phyloP scores from a whole-genome alignment of 2,329 filamentous ascomycete species.

The Diplodia sapinea region DNA sequence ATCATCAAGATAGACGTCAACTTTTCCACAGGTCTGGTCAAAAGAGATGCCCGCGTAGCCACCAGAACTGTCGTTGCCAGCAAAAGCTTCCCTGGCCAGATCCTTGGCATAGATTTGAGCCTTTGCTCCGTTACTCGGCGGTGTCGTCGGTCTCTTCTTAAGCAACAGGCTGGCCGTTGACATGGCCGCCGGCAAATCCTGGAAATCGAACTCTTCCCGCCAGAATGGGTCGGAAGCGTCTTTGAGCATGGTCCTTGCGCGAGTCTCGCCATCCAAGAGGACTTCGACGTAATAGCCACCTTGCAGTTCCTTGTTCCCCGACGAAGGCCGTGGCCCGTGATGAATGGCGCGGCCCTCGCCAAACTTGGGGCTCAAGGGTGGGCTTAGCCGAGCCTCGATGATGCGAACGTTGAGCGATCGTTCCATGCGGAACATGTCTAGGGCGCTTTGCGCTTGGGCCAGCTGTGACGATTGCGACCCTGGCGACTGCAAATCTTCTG shows the following conservation, averaged over 20 bases:
- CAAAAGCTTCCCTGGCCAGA: slow-evolving; percentile 42
- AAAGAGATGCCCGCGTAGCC: slow-evolving; percentile 55
- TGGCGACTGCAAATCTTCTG: slow-evolving; percentile 43
- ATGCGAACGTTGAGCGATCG: slow-evolving; percentile 64
- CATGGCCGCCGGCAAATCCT: slow-evolving; percentile 71
- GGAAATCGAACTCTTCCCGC: slow-evolving; percentile 80
- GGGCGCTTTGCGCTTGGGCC: slow-evolving; percentile 45
- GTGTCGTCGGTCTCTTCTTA: slow-evolving; percentile 61
- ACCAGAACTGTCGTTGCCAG: slow-evolving; percentile 41
- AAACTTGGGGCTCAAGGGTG: slow-evolving; percentile 47
- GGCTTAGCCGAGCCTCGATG: slow-evolving; percentile 64
- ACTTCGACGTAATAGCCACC: slow-evolving; percentile 82
- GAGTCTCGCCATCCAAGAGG: slow-evolving; percentile 77
- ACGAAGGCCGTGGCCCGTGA: slow-evolving; percentile 39
- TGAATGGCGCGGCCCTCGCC: slow-evolving; percentile 32
- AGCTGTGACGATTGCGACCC: slow-evolving; percentile 41
- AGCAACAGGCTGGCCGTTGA: slow-evolving; percentile 74
- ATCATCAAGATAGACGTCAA: slow-evolving; percentile 83
- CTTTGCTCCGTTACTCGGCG: slow-evolving; percentile 13
- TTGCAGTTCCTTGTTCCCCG: slow-evolving; percentile 35
- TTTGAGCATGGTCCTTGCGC: slow-evolving; percentile 76
- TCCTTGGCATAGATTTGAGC: slow-evolving; percentile 41
- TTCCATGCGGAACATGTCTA: slow-evolving; percentile 71
- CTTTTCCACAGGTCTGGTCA: slow-evolving; percentile 66
- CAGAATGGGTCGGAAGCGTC: slow-evolving; percentile 79